Evolutionary conservation across 768 basidiomycete genomes (phyloP), one percentile per base, ranked within the genome.

Genomic region (Hemileccinum rubropunctum): DNA sequence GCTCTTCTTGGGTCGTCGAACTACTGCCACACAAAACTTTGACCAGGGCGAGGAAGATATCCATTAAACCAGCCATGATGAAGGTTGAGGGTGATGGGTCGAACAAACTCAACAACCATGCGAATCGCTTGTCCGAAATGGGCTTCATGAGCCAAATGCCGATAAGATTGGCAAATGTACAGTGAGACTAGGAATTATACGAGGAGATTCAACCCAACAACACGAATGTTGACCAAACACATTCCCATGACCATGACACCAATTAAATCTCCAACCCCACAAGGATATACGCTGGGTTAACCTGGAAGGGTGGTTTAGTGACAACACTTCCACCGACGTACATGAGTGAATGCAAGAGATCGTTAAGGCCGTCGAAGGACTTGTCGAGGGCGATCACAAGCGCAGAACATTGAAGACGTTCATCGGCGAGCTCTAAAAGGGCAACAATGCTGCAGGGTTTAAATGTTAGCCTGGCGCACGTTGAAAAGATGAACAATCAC

Each of bases 271-370:
- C 91, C 68, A 95, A 73, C 35, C 92, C 92, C 47, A 95, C 87
- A 40, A 94, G 82, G 32, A 95, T 80, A 64, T 84, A 91, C 15
- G 84, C 81, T 26, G 86, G 77, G 62, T 90, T 81, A 50, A 86
- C 81, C 60, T 82, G 75, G 75, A 88, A 89, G 21, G 81, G 82
- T 47, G 88, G 87, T 63, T 82, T 85, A 47, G 90, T 88, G 45
- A 95, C 84, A 46, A 95, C 86, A 43, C 78, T 81, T 48, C 89
- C 92, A 54, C 91, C 91, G 45, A 94, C 88, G 69, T 95, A 95
- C 88, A 95, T 90, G 54, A 95, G 77, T 43, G 92, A 87, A 63
- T 95, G 93, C 33, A 95, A 74, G 49, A 93, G 73, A 60, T 83
- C 81, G 58, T 85, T 80, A 47, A 94, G 76, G 47, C 78, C 79